Base-by-base conservation (phyloP, 306 rosid species). In the Lathyrus oleraceus region DNA sequence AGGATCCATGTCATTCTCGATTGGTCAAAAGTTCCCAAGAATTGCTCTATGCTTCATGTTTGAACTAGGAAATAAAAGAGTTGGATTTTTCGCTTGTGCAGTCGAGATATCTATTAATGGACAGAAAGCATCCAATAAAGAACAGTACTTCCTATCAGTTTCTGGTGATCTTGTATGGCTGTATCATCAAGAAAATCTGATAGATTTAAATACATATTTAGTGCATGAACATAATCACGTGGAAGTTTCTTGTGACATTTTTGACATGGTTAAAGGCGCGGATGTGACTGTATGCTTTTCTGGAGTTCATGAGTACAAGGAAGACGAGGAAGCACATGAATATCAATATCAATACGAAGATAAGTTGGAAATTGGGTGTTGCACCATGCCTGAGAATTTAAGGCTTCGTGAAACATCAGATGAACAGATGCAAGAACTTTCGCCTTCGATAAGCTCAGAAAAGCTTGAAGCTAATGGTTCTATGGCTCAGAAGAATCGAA, bases 181-280 rank as follows among this genome's bases (percentile, higher is more conserved):
- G 3, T 71, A 65, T 78, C 67, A 71, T 59, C 72, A 21, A 65
- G 76, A 70, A 61, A 58, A 78, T 38, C 21, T 64, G 68, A 71
- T 71, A 65, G 81, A 65, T 39, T 78, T 78, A 38, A 65, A 45
- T 65, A 27, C 75, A 69, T 67, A 76, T 76, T 69, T 76, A 69
- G 17, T 65, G 47, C 61, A 57, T 21, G 81, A 71, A 45, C 77
- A 38, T 47, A 78, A 71, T 47, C 1, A 45, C 17, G 69, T 78
- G 45, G 81, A 78, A 71, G 63, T 78, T 71, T 57, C 68, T 65
- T 78, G 76, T 71, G 56, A 71, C 48, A 36, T 66, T 27, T 25
- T 39, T 21, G 61, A 47, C 58, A 28, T 58, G 8, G 56, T 63
- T 38, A 48, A 36, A 64, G 67, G 14, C 2, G 73, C 73, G 35